Conservation (phyloP, 2,329 filamentous ascomycete genomes). For the Sarocladium oryzae region DNA sequence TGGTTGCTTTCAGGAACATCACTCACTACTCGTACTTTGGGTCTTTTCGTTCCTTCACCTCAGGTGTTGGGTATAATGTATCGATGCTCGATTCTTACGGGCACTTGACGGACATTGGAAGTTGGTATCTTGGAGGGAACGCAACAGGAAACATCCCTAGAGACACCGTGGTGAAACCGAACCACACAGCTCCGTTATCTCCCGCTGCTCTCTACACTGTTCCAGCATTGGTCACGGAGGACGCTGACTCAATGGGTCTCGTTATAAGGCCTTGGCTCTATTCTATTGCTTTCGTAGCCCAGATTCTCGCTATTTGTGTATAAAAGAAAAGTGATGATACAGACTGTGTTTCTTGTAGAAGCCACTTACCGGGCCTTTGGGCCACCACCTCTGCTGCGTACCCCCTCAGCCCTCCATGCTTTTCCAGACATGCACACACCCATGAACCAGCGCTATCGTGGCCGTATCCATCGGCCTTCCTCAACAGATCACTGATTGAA, state of each 20-base stretch:
- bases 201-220: background rate
- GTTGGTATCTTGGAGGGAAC: conserved; percentile 62
- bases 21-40: conserved; percentile 67
- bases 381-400: too few species aligned
- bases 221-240: background rate
- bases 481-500: too few species aligned
- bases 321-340: too few species aligned
- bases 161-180: background rate
- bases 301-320: background rate
- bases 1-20: background rate
- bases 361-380: too few species aligned
- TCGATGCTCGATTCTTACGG: conserved; percentile 64
- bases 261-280: background rate
- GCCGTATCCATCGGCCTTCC: too few species aligned
- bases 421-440: too few species aligned
- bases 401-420: too few species aligned
- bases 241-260: background rate
- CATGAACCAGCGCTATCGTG: too few species aligned
- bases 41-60: conserved; percentile 60
- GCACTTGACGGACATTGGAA: conserved; percentile 66
- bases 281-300: background rate
- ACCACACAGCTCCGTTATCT: background rate
- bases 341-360: too few species aligned
- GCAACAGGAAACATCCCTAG: conserved; percentile 38
- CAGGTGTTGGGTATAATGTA: conserved; percentile 68